Evolutionary conservation across 345 rosid species (phyloP).

Genomic region (Streptanthus diversifolius): DNA sequence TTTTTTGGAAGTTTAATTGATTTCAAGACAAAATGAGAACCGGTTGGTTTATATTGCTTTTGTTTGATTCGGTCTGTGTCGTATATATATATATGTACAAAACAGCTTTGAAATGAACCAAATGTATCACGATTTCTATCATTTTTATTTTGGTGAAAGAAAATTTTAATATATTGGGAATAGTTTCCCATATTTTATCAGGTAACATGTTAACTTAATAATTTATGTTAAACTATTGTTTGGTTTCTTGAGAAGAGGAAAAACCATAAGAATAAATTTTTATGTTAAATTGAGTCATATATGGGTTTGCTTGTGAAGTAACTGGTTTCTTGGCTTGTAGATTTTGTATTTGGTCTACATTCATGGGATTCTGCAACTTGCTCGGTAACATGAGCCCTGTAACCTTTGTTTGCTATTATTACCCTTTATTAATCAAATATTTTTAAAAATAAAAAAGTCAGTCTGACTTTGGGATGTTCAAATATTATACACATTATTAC

Average conservation of each 20-base stretch:
- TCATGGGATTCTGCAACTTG: constrained; percentile 13
- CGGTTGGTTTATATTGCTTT: constrained; percentile 21
- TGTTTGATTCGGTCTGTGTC: not conserved
- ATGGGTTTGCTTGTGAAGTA: constrained; percentile 29
- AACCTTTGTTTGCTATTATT: constrained; percentile 10
- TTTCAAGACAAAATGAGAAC: not conserved
- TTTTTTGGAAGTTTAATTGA: constrained; percentile 59
- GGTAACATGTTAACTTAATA: not conserved
- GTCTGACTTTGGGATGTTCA: constrained; percentile 10
- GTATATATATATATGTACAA: not conserved
- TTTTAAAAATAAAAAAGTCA: not conserved
- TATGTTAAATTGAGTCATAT: constrained; percentile 5
- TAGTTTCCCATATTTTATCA: not conserved
- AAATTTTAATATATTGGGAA: not conserved
- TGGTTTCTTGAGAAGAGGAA: constrained; percentile 29
- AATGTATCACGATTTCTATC: not conserved
- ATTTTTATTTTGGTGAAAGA: not conserved
- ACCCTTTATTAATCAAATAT: not conserved
- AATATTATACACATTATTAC: not conserved
- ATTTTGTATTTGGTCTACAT: constrained; percentile 27
- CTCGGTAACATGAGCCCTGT: constrained; percentile 21
- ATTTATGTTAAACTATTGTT: not conserved
- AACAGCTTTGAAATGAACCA: not conserved
- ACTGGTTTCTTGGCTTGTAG: constrained; percentile 34
- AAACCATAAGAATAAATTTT: constrained; percentile 23